Evolutionary conservation across 1,139 yeast species (phyloP).

Genomic region (Kurtzmaniella quercitrusa): DNA sequence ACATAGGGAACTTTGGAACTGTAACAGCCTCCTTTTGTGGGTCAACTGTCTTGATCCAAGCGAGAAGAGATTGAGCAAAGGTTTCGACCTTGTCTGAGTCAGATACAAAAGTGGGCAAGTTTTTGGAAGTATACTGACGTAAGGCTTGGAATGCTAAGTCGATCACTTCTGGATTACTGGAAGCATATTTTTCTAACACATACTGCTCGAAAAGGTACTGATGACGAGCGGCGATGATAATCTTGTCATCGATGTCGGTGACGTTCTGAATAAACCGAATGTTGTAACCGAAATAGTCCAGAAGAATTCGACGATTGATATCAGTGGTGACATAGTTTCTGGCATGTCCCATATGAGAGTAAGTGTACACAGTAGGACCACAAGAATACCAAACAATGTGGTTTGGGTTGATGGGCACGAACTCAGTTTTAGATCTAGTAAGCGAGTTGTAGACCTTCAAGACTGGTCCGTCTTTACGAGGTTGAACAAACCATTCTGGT

Average conservation of each 20-base stretch:
- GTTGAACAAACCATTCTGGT: conserved; percentile 38
- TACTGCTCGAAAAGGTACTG: conserved; percentile 66
- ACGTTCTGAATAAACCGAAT: conserved; percentile 89
- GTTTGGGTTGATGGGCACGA: conserved; percentile 58
- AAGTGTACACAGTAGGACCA: conserved; percentile 98
- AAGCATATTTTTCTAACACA: conserved; percentile 30
- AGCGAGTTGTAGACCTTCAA: conserved; percentile 66
- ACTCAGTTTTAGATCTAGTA: conserved; percentile 75
- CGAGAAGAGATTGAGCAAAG: conserved; percentile 31
- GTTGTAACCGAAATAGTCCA: conserved; percentile 87
- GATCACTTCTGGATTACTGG: conserved; percentile 34
- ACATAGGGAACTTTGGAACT: conserved; percentile 85
- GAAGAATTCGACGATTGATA: conserved; percentile 81
- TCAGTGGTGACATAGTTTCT: conserved; percentile 94
- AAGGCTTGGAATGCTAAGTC: conserved; percentile 41
- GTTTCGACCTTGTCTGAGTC: conserved; percentile 20
- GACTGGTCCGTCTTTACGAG: conserved; percentile 13
- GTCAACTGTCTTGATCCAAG: conserved; percentile 53
- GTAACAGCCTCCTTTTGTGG: conserved; percentile 44
- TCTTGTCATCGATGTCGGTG: conserved; percentile 96
- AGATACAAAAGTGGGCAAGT: conserved; percentile 29
- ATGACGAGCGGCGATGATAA: conserved; percentile 91
- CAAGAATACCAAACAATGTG: conserved; percentile 93
- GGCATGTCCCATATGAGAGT: conserved; percentile 99
- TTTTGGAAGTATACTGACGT: conserved; percentile 47